These are phyloP conservation scores for Ceratocystis cubensis DNA, from an alignment of 2,329 filamentous ascomycete species.

Conservation along the genomic window DNA sequence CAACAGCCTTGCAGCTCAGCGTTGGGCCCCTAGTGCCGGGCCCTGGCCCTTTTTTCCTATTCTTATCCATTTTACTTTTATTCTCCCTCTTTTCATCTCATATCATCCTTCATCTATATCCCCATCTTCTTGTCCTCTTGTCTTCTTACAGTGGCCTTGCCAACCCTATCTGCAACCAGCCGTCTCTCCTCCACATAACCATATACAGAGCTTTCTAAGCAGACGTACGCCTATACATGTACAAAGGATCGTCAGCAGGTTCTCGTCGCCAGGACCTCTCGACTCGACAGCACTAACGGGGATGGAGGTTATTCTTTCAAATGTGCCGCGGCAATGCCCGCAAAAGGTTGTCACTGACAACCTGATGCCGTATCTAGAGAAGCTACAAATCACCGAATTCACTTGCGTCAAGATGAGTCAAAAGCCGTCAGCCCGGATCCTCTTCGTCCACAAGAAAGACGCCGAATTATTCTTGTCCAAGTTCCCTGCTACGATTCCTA, in stretches of 20 bases:
- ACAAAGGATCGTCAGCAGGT: no score
- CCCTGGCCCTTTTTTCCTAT: neutral
- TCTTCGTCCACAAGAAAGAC: slow-evolving; percentile 33
- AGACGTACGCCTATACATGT: no score
- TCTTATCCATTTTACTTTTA: neutral
- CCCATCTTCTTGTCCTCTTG: neutral
- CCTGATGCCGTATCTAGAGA: slow-evolving; percentile 32
- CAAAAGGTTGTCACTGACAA: slow-evolving; percentile 30
- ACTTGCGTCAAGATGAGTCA: slow-evolving; percentile 32
- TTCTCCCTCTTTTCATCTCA: neutral
- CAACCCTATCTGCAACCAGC: neutral
- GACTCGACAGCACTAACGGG: neutral
- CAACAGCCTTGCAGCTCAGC: neutral
- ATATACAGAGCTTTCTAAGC: neutral
- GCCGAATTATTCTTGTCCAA: slow-evolving; percentile 33
- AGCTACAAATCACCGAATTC: slow-evolving; percentile 34
- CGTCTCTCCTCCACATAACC: no score
- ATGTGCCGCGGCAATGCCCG: slow-evolving; percentile 33
- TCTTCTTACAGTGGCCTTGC: neutral
- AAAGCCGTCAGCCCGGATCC: slow-evolving; percentile 30
- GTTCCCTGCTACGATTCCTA: slow-evolving; percentile 8
- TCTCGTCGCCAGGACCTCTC: neutral
- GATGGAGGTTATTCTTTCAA: slow-evolving; percentile 38
- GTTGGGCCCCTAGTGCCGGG: neutral
- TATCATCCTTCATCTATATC: neutral